A percentile compares a stretch with the other conserved stretches of the same genome.
These are phyloP conservation scores for Lachancea nothofagi DNA, from an alignment of 805 yeast species.

Conservation along the genomic window DNA sequence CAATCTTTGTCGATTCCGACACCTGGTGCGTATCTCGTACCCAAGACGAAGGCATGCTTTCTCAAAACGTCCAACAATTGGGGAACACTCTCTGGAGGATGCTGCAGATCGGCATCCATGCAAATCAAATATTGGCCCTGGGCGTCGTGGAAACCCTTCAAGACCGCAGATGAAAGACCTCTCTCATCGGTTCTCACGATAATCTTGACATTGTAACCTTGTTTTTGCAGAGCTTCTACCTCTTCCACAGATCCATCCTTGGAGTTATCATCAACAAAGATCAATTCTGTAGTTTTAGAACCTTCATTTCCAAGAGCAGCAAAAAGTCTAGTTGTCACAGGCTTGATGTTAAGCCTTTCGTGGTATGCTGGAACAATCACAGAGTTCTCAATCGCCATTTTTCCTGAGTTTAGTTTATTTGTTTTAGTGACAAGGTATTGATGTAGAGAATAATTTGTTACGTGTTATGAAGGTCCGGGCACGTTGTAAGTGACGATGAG, in stretches of 20 bases:
- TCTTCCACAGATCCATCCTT: slow-evolving; percentile 49
- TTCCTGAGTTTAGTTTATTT: background rate
- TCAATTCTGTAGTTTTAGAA: slow-evolving; percentile 41
- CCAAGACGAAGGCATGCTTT: slow-evolving; percentile 41
- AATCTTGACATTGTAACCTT: slow-evolving; percentile 44
- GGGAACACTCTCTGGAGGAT: slow-evolving; percentile 49
- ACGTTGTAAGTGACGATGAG: background rate
- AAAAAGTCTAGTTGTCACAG: slow-evolving; percentile 43
- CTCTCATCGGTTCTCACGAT: slow-evolving; percentile 47
- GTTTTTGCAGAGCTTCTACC: slow-evolving; percentile 39
- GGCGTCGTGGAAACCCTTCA: slow-evolving; percentile 43
- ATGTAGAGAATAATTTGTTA: background rate
- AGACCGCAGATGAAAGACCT: slow-evolving; percentile 46
- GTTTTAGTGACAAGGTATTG: background rate
- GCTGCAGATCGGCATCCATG: slow-evolving; percentile 52
- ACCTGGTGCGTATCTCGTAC: slow-evolving; percentile 51
- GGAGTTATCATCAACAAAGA: slow-evolving; percentile 48
- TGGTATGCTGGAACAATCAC: slow-evolving; percentile 49
- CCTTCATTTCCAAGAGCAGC: slow-evolving; percentile 42
- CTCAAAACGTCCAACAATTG: slow-evolving; percentile 38
- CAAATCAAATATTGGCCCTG: slow-evolving; percentile 44
- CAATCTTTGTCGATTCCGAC: slow-evolving; percentile 50
- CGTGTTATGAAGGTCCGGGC: background rate
- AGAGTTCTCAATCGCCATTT: slow-evolving; percentile 36
- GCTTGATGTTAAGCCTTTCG: slow-evolving; percentile 44